These are phyloP conservation scores for Fraxinus quadrangulata DNA, from an alignment of 257 asterid species.

Conservation along the genomic window DNA sequence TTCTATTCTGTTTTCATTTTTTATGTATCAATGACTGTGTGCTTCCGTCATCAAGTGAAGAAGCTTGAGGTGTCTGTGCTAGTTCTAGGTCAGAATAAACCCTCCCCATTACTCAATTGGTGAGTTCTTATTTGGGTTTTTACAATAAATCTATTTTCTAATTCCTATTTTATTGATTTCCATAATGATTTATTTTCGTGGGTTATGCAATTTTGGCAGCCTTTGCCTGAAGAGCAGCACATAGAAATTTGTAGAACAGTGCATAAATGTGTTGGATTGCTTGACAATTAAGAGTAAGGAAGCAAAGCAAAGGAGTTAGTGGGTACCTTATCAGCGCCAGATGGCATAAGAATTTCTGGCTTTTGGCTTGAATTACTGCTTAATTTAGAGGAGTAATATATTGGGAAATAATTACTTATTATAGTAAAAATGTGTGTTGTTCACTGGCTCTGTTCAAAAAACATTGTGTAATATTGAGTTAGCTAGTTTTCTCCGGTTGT, in stretches of 20 bases:
- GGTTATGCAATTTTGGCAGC: constrained; percentile 36
- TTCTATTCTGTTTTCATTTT: too few relatives aligned
- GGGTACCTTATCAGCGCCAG: constrained; percentile 91
- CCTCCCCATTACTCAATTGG: constrained; percentile 64
- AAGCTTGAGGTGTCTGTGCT: constrained; percentile 90
- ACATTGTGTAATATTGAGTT: constrained; percentile 3
- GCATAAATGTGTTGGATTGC: constrained; percentile 76
- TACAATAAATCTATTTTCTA: background rate
- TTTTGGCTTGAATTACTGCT: constrained; percentile 55
- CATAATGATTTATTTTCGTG: background rate
- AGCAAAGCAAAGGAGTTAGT: constrained; percentile 78
- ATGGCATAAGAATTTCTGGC: constrained; percentile 98
- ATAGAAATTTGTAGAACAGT: constrained; percentile 72
- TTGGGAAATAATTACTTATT: constrained; percentile 17
- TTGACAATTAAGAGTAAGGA: constrained; percentile 86
- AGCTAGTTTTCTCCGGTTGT: too few relatives aligned
- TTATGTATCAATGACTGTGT: too few relatives aligned
- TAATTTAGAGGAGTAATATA: constrained; percentile 8
- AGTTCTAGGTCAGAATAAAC: constrained; percentile 73
- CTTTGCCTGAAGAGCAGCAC: constrained; percentile 54
- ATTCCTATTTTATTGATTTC: background rate
- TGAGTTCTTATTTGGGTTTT: constrained; percentile 21
- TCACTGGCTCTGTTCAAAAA: constrained; percentile 11
- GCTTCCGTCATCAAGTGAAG: constrained; percentile 71
- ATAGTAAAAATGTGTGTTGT: constrained; percentile 6